Conservation (phyloP, 2,329 filamentous ascomycete genomes). For the Xylariaceae sp. region DNA sequence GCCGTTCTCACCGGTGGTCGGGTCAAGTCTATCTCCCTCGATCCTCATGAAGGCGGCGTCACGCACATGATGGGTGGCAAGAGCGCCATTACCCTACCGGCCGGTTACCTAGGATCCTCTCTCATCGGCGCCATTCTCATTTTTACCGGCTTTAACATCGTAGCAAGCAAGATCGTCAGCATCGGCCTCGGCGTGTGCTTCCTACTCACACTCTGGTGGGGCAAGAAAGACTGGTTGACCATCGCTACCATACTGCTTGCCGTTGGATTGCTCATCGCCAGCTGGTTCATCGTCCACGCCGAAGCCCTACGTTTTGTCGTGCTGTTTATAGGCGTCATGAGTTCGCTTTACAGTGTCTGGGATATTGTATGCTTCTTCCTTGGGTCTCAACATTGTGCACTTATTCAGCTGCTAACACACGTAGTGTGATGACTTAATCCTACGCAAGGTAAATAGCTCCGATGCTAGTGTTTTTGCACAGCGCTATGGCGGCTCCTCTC, state of each 20-base stretch:
- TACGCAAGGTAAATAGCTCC: slow-evolving; percentile 79
- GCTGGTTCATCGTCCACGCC: slow-evolving; percentile 81
- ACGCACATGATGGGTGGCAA: slow-evolving; percentile 78
- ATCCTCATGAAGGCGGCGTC: slow-evolving; percentile 78
- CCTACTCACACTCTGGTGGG: slow-evolving; percentile 82
- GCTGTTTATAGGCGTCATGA: slow-evolving; percentile 84
- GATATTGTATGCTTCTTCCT: slow-evolving; percentile 65
- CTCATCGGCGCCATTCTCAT: slow-evolving; percentile 78
- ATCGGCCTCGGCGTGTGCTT: slow-evolving; percentile 76
- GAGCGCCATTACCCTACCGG: slow-evolving; percentile 73
- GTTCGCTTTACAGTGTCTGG: slow-evolving; percentile 80
- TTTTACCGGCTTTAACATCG: slow-evolving; percentile 82
- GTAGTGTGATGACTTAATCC: slow-evolving; percentile 77
- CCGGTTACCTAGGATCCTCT: slow-evolving; percentile 78
- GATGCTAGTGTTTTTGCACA: slow-evolving; percentile 81
- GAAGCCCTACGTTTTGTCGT: slow-evolving; percentile 76
- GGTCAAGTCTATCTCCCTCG: slow-evolving; percentile 76
- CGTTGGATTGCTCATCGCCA: slow-evolving; percentile 72
- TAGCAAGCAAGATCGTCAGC: slow-evolving; percentile 79
- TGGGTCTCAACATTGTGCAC: background rate
- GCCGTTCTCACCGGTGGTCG: slow-evolving; percentile 74
- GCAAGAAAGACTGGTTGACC: slow-evolving; percentile 77
- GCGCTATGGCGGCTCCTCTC: slow-evolving; percentile 77
- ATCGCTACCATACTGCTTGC: slow-evolving; percentile 72
- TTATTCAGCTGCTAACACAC: background rate